Conservation (phyloP, 83 land plant genomes). For the Thuja plicata region DNA sequence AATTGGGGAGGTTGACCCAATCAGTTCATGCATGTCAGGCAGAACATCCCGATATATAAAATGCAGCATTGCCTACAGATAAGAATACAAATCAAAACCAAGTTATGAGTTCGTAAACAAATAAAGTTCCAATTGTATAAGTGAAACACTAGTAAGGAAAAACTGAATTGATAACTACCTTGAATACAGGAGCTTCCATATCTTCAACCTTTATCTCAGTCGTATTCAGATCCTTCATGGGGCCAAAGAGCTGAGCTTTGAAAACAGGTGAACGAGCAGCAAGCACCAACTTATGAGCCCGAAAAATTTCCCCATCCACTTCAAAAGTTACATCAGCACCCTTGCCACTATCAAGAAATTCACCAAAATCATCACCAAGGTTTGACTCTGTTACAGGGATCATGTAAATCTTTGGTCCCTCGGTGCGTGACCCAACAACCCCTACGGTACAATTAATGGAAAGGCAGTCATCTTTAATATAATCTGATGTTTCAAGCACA, state of each 20-base stretch:
- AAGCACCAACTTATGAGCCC: slow-evolving; percentile 81
- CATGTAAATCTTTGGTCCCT: slow-evolving; percentile 54
- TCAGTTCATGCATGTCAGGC: slow-evolving; percentile 69
- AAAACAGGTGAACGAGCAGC: slow-evolving; percentile 94
- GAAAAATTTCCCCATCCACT: slow-evolving; percentile 67
- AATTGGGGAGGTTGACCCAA: slow-evolving; percentile 46
- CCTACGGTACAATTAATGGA: slow-evolving; percentile 77
- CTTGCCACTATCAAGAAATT: slow-evolving; percentile 56
- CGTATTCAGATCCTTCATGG: slow-evolving; percentile 57
- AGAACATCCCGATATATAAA: slow-evolving; percentile 77
- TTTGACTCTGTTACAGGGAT: slow-evolving; percentile 72
- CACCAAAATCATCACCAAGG: slow-evolving; percentile 60
- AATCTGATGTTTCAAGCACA: slow-evolving; percentile 76
- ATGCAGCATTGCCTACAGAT: slow-evolving; percentile 76
- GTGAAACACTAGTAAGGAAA: neutral
- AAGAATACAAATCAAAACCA: neutral
- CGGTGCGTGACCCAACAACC: slow-evolving; percentile 70
- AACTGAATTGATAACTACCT: slow-evolving; percentile 39
- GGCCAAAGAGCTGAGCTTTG: slow-evolving; percentile 84
- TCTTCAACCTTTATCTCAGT: slow-evolving; percentile 61
- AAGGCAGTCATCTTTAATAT: slow-evolving; percentile 81
- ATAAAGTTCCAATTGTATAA: neutral
- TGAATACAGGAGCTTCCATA: slow-evolving; percentile 75
- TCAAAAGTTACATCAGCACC: slow-evolving; percentile 71
- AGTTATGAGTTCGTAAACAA: neutral